Base-by-base conservation (phyloP, 2,329 filamentous ascomycete species). In the Ascochyta clinopodiicola region DNA sequence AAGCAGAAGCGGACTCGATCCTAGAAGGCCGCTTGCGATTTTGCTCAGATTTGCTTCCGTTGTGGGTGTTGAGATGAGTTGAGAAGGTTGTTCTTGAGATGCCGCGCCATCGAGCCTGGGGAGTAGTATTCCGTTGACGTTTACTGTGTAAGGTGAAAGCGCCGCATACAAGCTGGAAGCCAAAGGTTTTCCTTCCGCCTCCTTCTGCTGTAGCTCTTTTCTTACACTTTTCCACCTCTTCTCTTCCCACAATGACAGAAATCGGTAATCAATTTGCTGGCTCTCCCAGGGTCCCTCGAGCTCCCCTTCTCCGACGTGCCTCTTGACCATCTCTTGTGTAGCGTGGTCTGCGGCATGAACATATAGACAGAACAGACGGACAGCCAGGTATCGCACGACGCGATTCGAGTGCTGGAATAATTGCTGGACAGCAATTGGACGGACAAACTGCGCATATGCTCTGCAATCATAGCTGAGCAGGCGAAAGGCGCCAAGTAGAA, bases 271-370 rank as follows among this genome's bases (percentile, higher is more conserved):
- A 61, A 95, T 86, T 42, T 78, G 77, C 60, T 81, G 81, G 32
- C 88, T 90, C 76, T 98, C 95, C 82, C 92, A 91, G 38, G 84
- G 79, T 7, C 88, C 92, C 59, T 83, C 73, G 35, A 96, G 80
- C 21, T 84, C 80, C 29, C 84, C 84, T 35, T 83, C 79, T 42
- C 85, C 86, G 51, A 94, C 79, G 73, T 92, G 82, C 67, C 84
- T 81, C 44, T 80, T 77, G 29, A 96, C 77, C 73, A 96, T 88
- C 44, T 84, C 80, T 69, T 96, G 88, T 43, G 90, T 82, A 59
- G 91, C 91, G 61, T 83, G 80, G 74, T 99, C 95, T 4, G 95
- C 89, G 27, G 90, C 90, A 67, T 87, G 86, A 64, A 96, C 85
- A 53, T 92, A 86, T 60, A 91, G 81, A 69, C 89, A 92, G 62